Evolutionary conservation across 1,139 yeast genomes (phyloP).

Genomic region (Pneumocystis wakefieldiae): DNA sequence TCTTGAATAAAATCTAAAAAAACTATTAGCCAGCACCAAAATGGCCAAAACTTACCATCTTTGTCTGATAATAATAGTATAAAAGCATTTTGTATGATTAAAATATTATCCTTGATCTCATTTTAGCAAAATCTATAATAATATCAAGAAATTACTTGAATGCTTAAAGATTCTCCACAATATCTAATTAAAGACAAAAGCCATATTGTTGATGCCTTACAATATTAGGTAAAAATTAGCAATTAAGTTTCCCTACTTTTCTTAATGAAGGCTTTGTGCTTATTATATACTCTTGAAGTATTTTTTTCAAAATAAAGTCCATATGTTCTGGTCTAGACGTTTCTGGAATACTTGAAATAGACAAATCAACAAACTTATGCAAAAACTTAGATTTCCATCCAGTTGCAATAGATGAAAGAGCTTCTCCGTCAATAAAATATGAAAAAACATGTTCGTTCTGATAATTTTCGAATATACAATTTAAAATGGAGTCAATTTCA

Average conservation of each 20-base stretch:
- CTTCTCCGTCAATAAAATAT: constrained; percentile 67
- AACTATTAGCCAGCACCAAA: background rate
- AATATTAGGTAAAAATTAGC: background rate
- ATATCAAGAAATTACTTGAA: background rate
- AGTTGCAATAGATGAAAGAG: constrained; percentile 50
- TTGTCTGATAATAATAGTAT: constrained; percentile 21
- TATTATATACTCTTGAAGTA: constrained; percentile 30
- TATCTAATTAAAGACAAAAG: constrained; percentile 63
- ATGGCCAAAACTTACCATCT: constrained; percentile 5
- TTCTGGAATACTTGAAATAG: background rate
- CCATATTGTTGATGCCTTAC: constrained; percentile 68
- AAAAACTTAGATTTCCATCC: constrained; percentile 54
- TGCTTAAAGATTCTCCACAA: constrained; percentile 35
- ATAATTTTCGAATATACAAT: background rate
- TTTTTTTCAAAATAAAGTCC: background rate
- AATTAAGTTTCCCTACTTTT: constrained; percentile 17
- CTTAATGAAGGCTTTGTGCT: constrained; percentile 60
- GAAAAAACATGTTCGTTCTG: constrained; percentile 1
- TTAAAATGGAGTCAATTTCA: background rate
- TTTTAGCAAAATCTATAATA: background rate
- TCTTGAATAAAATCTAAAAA: constrained; percentile 53
- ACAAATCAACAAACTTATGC: background rate
- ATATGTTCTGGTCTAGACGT: background rate
- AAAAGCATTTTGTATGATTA: constrained; percentile 54
- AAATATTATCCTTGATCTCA: constrained; percentile 32